Conservation (phyloP, 192 early-diverging fungal genomes). For the Paraglomus brasilianum region DNA sequence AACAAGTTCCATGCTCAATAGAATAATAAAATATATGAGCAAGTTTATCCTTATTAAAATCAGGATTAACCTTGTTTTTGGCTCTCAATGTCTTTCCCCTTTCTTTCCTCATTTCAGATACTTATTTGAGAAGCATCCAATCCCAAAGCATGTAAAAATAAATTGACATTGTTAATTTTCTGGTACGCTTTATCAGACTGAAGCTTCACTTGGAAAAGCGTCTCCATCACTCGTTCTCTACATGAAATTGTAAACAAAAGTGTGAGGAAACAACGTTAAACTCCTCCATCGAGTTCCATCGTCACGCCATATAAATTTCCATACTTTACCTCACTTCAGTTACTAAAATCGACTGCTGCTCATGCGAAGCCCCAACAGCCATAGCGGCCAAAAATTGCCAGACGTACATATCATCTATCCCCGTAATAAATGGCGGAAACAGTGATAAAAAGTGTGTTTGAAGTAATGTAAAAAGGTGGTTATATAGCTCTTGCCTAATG, state of each 20-base stretch:
- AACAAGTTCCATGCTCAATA: no score
- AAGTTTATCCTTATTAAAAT: no score
- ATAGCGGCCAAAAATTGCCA: slow-evolving; percentile 99
- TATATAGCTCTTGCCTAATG: slow-evolving; percentile 76
- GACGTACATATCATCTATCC: slow-evolving; percentile 82
- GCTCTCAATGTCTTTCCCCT: no score
- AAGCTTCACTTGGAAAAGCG: slow-evolving; percentile 61
- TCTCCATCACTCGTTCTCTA: slow-evolving; percentile 83
- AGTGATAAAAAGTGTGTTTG: slow-evolving; percentile 71
- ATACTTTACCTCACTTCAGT: slow-evolving; percentile 83
- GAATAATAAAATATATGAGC: no score
- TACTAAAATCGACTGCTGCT: slow-evolving; percentile 91
- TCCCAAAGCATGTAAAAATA: slow-evolving; percentile 95
- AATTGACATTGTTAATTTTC: slow-evolving; percentile 81
- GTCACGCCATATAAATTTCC: slow-evolving; percentile 12
- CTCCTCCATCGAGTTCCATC: background rate
- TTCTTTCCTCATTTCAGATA: no score
- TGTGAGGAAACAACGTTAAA: slow-evolving; percentile 1
- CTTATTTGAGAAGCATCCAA: slow-evolving; percentile 80
- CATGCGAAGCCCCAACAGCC: slow-evolving; percentile 89
- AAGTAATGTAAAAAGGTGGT: slow-evolving; percentile 74
- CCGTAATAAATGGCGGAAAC: slow-evolving; percentile 67
- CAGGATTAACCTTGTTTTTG: no score
- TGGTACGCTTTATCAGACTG: slow-evolving; percentile 59
- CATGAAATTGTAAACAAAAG: slow-evolving; percentile 3